Base-by-base conservation (phyloP, 176 grass and related monocot species). In the Oryza australiensis region DNA sequence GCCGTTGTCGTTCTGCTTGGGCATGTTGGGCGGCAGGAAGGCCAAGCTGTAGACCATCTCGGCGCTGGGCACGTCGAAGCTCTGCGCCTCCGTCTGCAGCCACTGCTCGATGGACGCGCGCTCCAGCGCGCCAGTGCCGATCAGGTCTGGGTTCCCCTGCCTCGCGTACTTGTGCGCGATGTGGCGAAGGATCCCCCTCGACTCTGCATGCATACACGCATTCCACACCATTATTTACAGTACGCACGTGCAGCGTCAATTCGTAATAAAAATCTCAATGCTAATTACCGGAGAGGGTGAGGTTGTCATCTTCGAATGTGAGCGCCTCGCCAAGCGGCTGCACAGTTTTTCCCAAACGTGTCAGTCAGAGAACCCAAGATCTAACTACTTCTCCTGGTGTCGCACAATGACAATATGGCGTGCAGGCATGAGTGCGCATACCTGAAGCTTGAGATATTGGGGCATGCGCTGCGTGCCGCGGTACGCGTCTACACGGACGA, bases 51-150 rank as follows among this genome's bases (percentile, higher is more conserved):
- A 98, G 26, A 98, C 90, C 66, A 98, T 89, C 73, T 84, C 86
- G 46, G 95, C 88, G 81, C 92, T 90, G 32, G 92, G 84, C 9
- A 87, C 81, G 84, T 98, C 95, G 84, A 98, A 98, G 92, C 77
- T 94, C 81, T 87, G 92, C 78, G 88, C 90, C 88, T 98, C 95
- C 5, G 95, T 98, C 72, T 89, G 86, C 81, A 98, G 95, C 95
- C 95, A 98, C 77, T 98, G 95, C 80, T 98, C 95, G 66, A 98
- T 98, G 80, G 92, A 83, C 40, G 95, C 90, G 30, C 95, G 87
- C 85, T 98, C 92, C 33, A 98, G 90, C 34, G 92, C 84, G 8
- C 95, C 95, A 16, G 88, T 48, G 49, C 92, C 92, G 35, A 98
- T 87, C 55, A 98, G 84, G 30, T 94, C 74, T 30, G 76, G 86